Evolutionary conservation across 148 eudicot genomes (phyloP).

Genomic region (Fagopyrum homotropicum): DNA sequence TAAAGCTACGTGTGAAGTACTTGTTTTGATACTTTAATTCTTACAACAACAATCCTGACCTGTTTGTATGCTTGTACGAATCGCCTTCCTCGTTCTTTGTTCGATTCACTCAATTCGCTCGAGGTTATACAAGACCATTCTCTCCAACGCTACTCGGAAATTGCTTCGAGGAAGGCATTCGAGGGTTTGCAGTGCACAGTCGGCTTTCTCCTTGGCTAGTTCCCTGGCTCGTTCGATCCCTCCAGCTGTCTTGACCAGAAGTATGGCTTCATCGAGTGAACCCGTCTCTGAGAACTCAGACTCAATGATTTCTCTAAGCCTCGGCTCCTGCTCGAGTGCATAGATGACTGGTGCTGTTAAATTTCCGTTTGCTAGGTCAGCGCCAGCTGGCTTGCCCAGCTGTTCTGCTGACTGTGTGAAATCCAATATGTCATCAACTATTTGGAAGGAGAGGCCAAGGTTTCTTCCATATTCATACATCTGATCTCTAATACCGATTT

Average conservation of each 20-base stretch:
- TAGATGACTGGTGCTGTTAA: conserved; percentile 86
- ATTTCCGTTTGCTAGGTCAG: conserved; percentile 83
- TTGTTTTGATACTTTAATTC: neutral
- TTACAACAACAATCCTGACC: conserved; percentile 11
- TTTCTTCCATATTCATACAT: conserved; percentile 88
- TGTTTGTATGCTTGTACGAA: neutral
- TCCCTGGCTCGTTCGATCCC: conserved; percentile 71
- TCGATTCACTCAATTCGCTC: conserved; percentile 52
- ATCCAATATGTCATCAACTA: conserved; percentile 89
- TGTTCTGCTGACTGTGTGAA: conserved; percentile 89
- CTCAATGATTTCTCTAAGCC: conserved; percentile 70
- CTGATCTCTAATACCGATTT: conserved; percentile 39
- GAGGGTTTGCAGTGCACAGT: conserved; percentile 51
- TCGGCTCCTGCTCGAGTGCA: conserved; percentile 56
- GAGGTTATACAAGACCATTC: conserved; percentile 75
- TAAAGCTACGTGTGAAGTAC: conserved; percentile 8
- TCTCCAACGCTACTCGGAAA: conserved; percentile 53
- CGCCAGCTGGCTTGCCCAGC: conserved; percentile 86
- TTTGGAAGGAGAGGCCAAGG: conserved; percentile 84
- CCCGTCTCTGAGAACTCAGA: conserved; percentile 74
- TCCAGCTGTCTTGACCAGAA: conserved; percentile 56
- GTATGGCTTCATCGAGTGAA: conserved; percentile 68
- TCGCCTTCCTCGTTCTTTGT: neutral
- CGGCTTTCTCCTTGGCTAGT: conserved; percentile 67
- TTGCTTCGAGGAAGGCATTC: conserved; percentile 58